Evolutionary conservation across 2,329 filamentous ascomycete species (phyloP), one percentile per base, ranked within the genome.

Genomic region (Lachnellula willkommii): DNA sequence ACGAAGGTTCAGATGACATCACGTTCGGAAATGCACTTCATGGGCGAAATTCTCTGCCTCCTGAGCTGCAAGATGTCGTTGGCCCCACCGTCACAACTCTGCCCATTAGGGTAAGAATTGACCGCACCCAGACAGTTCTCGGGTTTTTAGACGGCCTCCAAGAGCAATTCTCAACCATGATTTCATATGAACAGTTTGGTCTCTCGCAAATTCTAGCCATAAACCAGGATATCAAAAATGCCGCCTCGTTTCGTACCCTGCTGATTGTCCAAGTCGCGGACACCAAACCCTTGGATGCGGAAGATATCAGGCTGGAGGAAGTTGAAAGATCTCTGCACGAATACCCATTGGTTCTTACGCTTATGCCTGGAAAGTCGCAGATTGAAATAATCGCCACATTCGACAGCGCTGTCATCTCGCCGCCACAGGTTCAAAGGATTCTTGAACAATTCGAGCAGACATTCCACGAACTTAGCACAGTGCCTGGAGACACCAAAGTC

Each of bases 81-180:
- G 73, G 73, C 14, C 49, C 49, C 12, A 42, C 49, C 6, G 8
- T 51, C 11, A 17, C 49, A 22, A 51, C 36, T 20, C 4, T 51
- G 14, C 49, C 49, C 4, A 45, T 57, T 5, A 36, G 39, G 17
- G 28, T 57, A 2, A 22, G 24, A 26, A 28, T 57, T 14, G 47
- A 47, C 36, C n/a, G 65, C 3, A 64, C 67, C 9, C n/a, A 35
- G 28, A 50, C 52, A 5, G 66, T 74, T 7, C 57, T 61, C 0
- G 66, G 76, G 26, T 79, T 74, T 53, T 65, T 82, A n/a, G 66
- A 75, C 32, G 62, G 66, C 3, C 68, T 80, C 2, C 76, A 80
- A 17, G 67, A 74, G 20, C 69, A 74, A 42, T 74, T 73, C 0
- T 71, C 76, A 0, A 67, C 74, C 9, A 75, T 78, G 60, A 78